Evolutionary conservation across 805 yeast genomes (phyloP), one percentile per base, ranked within the genome.

Genomic region (Lipomyces sp.): DNA sequence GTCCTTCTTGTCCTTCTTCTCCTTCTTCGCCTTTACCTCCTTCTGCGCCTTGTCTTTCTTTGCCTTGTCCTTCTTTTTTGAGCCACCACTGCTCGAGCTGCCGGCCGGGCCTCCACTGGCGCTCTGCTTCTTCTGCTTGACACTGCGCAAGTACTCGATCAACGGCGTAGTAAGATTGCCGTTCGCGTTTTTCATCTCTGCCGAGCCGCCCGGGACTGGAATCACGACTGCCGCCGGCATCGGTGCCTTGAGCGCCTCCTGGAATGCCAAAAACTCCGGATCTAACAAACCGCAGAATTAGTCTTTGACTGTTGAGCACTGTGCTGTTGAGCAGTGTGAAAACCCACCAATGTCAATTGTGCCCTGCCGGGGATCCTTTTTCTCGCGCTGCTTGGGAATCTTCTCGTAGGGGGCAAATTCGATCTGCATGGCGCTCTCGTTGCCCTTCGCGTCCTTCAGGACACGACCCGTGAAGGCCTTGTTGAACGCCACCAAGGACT

Each of bases 401-500:
- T 44, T 47, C 33, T 61, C 64, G 39, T 43, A 53, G 10, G 66
- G 64, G 5, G 67, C 65, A 28, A 57, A 60, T 33, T 62, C 65
- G 23, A 64, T 53, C 43, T 38, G 51, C 18, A 53, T 39, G 6
- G 41, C 43, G 23, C 45, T 39, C 33, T 49, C 47, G 49, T 45
- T n/a, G 45, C 58, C 44, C 44, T 51, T 29, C 59, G 61, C 24
- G 40, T 56, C 48, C 57, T 53, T 66, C 65, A 65, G 69, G 32
- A 65, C 60, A 32, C 68, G 59, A 0, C 61, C 68, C 19, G 60
- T 51, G 7, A 74, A 61, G 10, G 55, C 63, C 23, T 48, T 43
- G 14, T 63, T 61, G 55, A 75, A 72, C n/a, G 60, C 58, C 22
- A 63, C 61, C 23, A 74, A 45, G 11, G 58, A 53, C 2, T 61